Evolutionary conservation across 2,329 filamentous ascomycete species (phyloP).

Genomic region (Diaporthe vaccinii): DNA sequence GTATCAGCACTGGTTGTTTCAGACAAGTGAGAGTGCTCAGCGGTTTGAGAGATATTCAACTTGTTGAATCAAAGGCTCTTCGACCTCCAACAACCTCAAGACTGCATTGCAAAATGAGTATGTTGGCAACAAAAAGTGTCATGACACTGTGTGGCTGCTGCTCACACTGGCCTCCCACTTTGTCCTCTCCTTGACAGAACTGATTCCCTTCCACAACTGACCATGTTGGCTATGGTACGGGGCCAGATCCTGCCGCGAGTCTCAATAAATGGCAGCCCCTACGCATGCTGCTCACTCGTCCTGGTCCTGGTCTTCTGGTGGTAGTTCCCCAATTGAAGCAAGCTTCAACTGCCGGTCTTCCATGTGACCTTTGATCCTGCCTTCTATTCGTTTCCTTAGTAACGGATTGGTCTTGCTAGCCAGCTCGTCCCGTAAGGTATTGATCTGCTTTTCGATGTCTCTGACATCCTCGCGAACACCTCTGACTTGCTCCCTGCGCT

Average conservation of each 20-base stretch:
- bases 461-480: conserved; percentile 69
- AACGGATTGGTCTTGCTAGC: conserved; percentile 61
- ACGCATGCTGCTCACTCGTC: conserved; percentile 23
- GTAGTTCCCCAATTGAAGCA: conserved; percentile 52
- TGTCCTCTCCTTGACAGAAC: too few relatives aligned
- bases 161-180: not conserved
- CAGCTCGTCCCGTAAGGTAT: conserved; percentile 59
- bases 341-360: conserved; percentile 56
- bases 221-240: not conserved
- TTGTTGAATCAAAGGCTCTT: not conserved
- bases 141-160: not conserved
- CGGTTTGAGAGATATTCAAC: not conserved
- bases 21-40: conserved; percentile 10
- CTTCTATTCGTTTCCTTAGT: conserved; percentile 63
- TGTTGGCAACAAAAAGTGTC: not conserved
- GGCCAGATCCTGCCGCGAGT: not conserved
- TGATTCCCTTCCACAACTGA: not conserved
- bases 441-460: conserved; percentile 65
- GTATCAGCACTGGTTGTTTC: not conserved
- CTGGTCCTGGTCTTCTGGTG: conserved; percentile 48
- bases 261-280: not conserved
- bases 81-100: not conserved
- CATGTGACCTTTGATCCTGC: conserved; percentile 61
- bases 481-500: conserved; percentile 63
- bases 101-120: not conserved